phyloP scores from a whole-genome alignment of 768 basidiomycete genomes.

The Boletus rubropictus region DNA sequence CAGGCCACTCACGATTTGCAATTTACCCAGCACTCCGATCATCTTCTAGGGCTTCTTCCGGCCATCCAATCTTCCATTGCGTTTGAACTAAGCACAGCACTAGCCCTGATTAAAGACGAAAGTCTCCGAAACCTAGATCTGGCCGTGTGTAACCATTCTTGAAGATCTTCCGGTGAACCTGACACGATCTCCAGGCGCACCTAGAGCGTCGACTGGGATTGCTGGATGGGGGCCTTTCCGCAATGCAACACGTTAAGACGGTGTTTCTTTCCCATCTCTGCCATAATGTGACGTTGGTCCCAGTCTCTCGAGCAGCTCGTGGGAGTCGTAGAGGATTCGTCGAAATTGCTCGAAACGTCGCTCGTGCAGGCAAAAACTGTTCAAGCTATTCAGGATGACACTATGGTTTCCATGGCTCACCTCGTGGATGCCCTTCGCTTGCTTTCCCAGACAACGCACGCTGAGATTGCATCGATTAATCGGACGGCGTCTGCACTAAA shows the following conservation, averaged over 20 bases:
- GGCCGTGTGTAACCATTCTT: constrained; percentile 16
- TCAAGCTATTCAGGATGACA: constrained; percentile 34
- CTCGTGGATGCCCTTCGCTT: constrained; percentile 35
- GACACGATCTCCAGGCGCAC: constrained; percentile 23
- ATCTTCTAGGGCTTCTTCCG: constrained; percentile 23
- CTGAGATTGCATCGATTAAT: constrained; percentile 45
- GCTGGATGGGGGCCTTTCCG: constrained; percentile 21
- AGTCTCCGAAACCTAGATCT: constrained; percentile 24
- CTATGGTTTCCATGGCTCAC: constrained; percentile 30
- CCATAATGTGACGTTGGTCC: constrained; percentile 12
- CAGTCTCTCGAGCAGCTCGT: constrained; percentile 21
- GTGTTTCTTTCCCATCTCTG: constrained; percentile 8
- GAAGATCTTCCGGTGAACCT: constrained; percentile 1
- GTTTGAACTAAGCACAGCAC: constrained; percentile 20
- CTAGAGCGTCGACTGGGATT: constrained; percentile 26
- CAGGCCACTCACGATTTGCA: neutral
- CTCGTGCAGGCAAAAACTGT: constrained; percentile 28
- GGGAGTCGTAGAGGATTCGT: constrained; percentile 16
- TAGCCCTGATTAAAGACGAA: constrained; percentile 27
- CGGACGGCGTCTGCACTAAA: constrained; percentile 33
- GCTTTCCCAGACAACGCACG: constrained; percentile 35
- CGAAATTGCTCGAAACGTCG: constrained; percentile 30
- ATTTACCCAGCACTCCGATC: constrained; percentile 22
- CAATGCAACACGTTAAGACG: constrained; percentile 30
- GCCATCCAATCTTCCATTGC: constrained; percentile 22